Evolutionary conservation across 2,329 filamentous ascomycete genomes (phyloP).

Genomic region (Colletotrichum tropicale): DNA sequence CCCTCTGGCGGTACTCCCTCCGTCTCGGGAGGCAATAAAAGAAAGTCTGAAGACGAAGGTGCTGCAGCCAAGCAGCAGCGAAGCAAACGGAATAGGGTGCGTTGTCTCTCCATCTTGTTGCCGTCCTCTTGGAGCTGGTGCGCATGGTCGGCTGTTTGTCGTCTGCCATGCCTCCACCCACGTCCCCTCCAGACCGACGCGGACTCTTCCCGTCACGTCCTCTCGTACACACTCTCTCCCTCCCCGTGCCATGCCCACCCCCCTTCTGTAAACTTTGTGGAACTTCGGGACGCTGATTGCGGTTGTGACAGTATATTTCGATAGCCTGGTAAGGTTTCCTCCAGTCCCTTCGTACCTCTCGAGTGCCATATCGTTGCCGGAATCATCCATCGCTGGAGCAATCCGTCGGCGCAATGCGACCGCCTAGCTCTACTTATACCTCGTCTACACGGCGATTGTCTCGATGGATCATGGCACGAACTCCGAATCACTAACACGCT

Average conservation of each 20-base stretch:
- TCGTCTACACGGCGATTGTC: neutral
- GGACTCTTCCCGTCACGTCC: neutral
- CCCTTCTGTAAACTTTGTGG: neutral
- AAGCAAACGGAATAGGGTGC: slow-evolving; percentile 64
- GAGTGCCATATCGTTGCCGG: neutral
- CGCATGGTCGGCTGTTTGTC: neutral
- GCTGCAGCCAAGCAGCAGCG: slow-evolving; percentile 53
- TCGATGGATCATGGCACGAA: neutral
- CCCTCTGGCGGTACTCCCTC: slow-evolving; percentile 12
- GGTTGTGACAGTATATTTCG: slow-evolving; percentile 56
- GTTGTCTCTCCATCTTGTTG: slow-evolving; percentile 28
- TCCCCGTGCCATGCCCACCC: neutral
- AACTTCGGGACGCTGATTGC: slow-evolving; percentile 12
- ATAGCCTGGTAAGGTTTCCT: slow-evolving; percentile 59
- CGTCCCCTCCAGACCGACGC: neutral
- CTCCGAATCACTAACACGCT: slow-evolving; percentile 2
- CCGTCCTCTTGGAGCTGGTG: neutral
- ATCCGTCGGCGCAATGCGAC: neutral
- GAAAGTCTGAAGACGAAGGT: slow-evolving; percentile 46
- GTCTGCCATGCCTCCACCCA: neutral
- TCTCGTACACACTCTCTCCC: neutral
- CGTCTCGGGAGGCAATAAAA: slow-evolving; percentile 28
- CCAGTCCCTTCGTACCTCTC: neutral
- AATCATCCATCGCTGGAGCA: neutral
- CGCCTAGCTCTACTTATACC: neutral